Conservation (phyloP, 768 basidiomycete species). For the Mycena galopus region DNA sequence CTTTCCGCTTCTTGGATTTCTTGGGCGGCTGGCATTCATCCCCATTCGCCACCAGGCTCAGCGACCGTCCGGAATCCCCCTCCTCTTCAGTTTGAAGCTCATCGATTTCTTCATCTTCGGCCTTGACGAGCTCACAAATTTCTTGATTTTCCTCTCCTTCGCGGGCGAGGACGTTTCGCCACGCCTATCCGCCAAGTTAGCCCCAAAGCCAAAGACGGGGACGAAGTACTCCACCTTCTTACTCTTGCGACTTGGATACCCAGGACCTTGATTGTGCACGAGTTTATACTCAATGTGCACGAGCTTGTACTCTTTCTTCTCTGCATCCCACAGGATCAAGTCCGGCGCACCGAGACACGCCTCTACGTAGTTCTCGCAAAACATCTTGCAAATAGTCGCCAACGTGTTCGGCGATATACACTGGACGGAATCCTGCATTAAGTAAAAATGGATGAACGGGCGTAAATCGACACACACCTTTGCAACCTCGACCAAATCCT, state of each 20-base stretch:
- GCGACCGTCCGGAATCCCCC: no score
- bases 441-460: background rate
- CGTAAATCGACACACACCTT: background rate
- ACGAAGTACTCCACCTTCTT: conserved; percentile 8
- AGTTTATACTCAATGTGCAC: no score
- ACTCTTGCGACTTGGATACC: conserved; percentile 1
- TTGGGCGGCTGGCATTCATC: no score
- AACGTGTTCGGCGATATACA: background rate
- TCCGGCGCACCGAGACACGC: conserved; percentile 11
- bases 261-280: conserved; percentile 12
- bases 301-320: background rate
- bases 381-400: conserved; percentile 26
- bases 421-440: background rate
- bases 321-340: conserved; percentile 19
- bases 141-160: background rate
- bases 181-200: conserved; percentile 26
- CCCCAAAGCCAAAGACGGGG: background rate
- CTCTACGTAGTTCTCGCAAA: conserved; percentile 23
- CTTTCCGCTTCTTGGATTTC: no score
- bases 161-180: conserved; percentile 36
- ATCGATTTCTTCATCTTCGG: no score
- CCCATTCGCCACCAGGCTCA: no score
- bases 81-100: no score
- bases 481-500: conserved; percentile 65
- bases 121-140: no score